Base-by-base conservation (phyloP, 768 basidiomycete genomes). In the Punctularia strigosozonata region DNA sequence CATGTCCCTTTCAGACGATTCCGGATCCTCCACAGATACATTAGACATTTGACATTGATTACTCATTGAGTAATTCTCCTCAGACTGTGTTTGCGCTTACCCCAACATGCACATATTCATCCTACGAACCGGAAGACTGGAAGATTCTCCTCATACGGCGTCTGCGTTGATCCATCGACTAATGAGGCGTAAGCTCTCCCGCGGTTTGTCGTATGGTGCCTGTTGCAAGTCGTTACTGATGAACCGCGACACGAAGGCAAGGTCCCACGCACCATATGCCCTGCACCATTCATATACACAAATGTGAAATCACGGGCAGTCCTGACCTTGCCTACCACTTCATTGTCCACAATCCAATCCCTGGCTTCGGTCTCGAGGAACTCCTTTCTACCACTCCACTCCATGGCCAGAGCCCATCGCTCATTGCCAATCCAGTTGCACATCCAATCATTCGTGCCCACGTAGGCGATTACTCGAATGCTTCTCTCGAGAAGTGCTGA, bases 361-460 rank as follows among this genome's bases (percentile, higher is more conserved):
- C 60, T 57, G 50, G 76, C 56, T 6, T 59, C 49, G 34, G 66
- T 50, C 15, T 46, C 46, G 1, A 47, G 55, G 56, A 75, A 82
- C 12, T 54, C 70, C 5, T 59, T 53, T 33, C 69, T 55, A 2
- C 75, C 72, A 19, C 64, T 68, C 81, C 80, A 84, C 22, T 77
- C 67, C 33, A 83, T 51, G 4, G 54, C 61, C 22, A 69, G 58
- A 13, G 73, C 69, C 77, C 75, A 80, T 17, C 61, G 57, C 54
- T 77, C 71, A 49, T 80, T 80, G 1, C 74, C 77, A 22, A 79
- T 53, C 68, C 69, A 74, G 49, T 80, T 80, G 49, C 73, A 73
- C 18, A 70, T 65, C 59, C 61, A 72, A 49, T 76, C 74, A 44
- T 71, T 64, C 28, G 64, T 64, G 4, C 75, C 76, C 28, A 67